These are phyloP conservation scores for Sporothrix brunneoviolacea DNA, from an alignment of 2,329 filamentous ascomycete genomes.

Conservation along the genomic window DNA sequence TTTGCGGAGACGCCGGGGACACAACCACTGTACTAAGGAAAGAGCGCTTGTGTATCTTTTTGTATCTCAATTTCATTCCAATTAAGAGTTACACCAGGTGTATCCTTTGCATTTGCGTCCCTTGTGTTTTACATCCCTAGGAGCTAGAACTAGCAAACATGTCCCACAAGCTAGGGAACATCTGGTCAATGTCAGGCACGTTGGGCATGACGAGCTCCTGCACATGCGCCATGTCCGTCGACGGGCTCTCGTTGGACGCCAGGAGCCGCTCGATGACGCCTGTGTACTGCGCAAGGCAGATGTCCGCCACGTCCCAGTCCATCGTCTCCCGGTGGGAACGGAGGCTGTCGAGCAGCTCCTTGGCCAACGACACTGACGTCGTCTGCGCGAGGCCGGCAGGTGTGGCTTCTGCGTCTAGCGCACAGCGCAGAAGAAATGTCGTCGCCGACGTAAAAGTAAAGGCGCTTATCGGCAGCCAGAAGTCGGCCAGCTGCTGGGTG, in stretches of 20 bases:
- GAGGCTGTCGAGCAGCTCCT: background rate
- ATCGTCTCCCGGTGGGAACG: slow-evolving; percentile 10
- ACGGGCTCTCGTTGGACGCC: background rate
- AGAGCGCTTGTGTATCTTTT: no score
- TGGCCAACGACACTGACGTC: background rate
- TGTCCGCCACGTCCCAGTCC: slow-evolving; percentile 45
- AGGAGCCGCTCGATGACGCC: background rate
- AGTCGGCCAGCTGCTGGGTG: background rate
- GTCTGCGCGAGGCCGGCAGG: background rate
- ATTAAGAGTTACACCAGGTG: no score
- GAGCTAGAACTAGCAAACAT: no score
- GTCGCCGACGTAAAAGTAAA: background rate
- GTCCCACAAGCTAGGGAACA: slow-evolving; percentile 7
- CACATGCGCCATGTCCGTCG: no score
- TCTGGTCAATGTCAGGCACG: background rate
- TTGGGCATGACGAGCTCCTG: no score
- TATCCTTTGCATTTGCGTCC: no score
- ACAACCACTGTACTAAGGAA: background rate
- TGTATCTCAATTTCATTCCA: no score
- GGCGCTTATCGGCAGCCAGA: slow-evolving; percentile 8
- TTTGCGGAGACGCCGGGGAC: background rate
- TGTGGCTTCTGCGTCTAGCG: background rate
- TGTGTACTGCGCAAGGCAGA: slow-evolving; percentile 36
- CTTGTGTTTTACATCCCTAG: no score
- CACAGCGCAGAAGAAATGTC: slow-evolving; percentile 4